Conservation (phyloP, 495 filamentous ascomycete genomes). For the Hyaloscypha variabilis region DNA sequence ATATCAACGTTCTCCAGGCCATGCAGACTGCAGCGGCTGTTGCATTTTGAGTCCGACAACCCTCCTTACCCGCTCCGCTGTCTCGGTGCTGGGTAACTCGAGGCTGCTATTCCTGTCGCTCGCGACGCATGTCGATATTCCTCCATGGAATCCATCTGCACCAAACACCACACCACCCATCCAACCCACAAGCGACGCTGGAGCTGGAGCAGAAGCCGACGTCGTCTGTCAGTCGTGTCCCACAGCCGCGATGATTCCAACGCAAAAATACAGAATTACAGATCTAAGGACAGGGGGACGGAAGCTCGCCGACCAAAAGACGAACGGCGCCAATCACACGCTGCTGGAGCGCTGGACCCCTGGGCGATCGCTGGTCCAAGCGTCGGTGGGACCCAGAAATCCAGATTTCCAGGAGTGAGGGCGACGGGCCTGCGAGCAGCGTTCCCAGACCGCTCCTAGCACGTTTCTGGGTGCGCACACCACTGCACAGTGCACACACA, state of each 20-base stretch:
- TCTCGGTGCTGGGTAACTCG: constrained; percentile 6
- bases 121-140: background rate
- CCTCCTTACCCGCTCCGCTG: constrained; percentile 5
- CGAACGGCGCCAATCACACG: constrained; percentile 15
- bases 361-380: constrained; percentile 26
- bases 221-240: background rate
- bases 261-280: background rate
- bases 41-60: background rate
- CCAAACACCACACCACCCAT: background rate
- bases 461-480: background rate
- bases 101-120: constrained; percentile 1
- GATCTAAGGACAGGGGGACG: background rate
- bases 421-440: background rate
- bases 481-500: background rate
- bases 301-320: constrained; percentile 15
- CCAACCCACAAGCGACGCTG: background rate
- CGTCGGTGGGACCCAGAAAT: constrained; percentile 21
- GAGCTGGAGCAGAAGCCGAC: background rate
- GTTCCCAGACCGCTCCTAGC: constrained; percentile 1
- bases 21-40: background rate
- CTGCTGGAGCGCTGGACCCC: background rate
- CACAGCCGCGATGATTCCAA: background rate
- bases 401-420: constrained; percentile 16
- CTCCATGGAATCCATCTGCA: background rate
- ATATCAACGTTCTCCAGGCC: background rate